phyloP scores from a whole-genome alignment of 73 alveolate genomes.

The Paramecium sexaurelia region DNA sequence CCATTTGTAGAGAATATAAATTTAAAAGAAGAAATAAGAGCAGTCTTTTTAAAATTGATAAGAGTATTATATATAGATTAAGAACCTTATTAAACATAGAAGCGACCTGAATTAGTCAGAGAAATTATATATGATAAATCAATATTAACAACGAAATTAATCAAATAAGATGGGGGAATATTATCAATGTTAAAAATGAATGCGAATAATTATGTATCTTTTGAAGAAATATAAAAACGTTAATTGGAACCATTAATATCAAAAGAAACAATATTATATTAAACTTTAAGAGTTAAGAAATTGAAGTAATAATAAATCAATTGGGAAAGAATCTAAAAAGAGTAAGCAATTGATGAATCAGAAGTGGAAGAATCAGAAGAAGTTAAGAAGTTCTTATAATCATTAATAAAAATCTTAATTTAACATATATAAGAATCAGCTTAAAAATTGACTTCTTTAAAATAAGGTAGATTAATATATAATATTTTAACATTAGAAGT shows the following conservation, averaged over 20 bases:
- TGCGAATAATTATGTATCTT: not conserved
- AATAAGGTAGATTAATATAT: not conserved
- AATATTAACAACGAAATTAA: not conserved
- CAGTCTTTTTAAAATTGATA: constrained; percentile 56
- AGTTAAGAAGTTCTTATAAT: constrained; percentile 21
- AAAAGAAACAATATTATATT: not conserved
- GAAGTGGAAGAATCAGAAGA: constrained; percentile 48
- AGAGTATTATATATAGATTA: constrained; percentile 54
- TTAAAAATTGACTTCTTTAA: not conserved
- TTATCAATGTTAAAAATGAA: not conserved
- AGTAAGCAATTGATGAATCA: not conserved
- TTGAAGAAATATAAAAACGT: not conserved
- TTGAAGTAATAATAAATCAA: not conserved
- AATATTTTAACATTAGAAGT: constrained; percentile 56
- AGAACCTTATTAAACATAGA: constrained; percentile 55
- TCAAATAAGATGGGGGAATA: constrained; percentile 16
- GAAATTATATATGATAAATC: constrained; percentile 22
- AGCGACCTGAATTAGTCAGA: constrained; percentile 65
- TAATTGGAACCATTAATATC: not conserved
- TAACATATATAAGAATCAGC: not conserved
- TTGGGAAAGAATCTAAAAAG: not conserved
- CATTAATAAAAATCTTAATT: not conserved
- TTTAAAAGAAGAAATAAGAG: constrained; percentile 19
- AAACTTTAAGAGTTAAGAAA: not conserved
- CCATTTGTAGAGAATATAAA: constrained; percentile 5